Conservation (phyloP, 148 eudicot species). For the Polygonum aviculare region DNA sequence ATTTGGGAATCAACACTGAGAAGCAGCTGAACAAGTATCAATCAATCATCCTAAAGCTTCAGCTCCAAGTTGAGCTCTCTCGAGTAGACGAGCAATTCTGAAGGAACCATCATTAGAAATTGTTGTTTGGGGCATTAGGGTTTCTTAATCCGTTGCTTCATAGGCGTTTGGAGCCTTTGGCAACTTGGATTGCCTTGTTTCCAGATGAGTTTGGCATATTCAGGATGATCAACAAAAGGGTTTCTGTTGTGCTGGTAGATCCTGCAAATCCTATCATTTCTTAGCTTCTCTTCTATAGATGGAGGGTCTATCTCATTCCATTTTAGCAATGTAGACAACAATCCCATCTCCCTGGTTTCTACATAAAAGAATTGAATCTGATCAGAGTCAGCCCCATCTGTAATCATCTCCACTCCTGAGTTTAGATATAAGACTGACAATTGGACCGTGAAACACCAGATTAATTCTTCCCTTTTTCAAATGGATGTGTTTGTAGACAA, state of each 20-base stretch:
- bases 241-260: conserved; percentile 48
- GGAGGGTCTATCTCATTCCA: conserved; percentile 49
- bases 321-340: conserved; percentile 32
- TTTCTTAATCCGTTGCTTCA: neutral
- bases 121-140: neutral
- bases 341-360: conserved; percentile 45
- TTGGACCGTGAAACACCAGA: neutral
- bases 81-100: neutral
- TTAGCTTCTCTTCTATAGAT: conserved; percentile 36
- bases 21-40: no score
- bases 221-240: conserved; percentile 56
- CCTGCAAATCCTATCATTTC: conserved; percentile 43
- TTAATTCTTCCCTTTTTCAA: neutral
- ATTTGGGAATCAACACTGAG: no score
- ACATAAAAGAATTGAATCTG: conserved; percentile 6
- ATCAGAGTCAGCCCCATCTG: neutral
- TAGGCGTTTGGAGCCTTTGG: conserved; percentile 8
- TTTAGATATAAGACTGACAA: neutral
- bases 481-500: neutral
- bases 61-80: neutral
- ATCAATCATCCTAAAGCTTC: neutral
- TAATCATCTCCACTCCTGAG: neutral
- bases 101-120: neutral
- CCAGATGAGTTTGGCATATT: conserved; percentile 41
- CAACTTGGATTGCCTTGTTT: conserved; percentile 11